Percentiles rank a stretch among this genome's conserved stretches.
phyloP scores from a whole-genome alignment of 257 asterid genomes.

The Gynochthodes officinalis region DNA sequence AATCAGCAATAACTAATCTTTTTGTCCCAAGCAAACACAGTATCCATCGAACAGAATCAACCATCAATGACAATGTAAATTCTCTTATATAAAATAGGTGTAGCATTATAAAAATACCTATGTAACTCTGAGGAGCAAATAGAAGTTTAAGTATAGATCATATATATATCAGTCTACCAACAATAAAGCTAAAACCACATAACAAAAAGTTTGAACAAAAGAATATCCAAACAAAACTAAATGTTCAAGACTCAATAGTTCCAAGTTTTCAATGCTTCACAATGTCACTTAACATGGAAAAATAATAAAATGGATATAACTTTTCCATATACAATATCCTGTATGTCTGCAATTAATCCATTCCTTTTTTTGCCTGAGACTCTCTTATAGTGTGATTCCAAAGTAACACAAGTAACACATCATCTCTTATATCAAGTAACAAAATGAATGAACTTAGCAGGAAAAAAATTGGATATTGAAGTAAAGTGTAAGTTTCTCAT shows the following conservation, averaged over 20 bases:
- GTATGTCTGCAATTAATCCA: neutral
- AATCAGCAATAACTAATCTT: too few species aligned
- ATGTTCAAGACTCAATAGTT: neutral
- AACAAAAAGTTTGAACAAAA: neutral
- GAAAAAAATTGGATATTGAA: neutral
- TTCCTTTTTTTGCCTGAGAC: neutral
- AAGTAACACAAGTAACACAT: neutral
- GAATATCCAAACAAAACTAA: too few species aligned
- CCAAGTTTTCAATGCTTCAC: neutral
- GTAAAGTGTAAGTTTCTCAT: neutral
- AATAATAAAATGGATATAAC: neutral
- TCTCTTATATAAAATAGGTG: too few species aligned
- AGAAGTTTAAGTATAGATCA: too few species aligned
- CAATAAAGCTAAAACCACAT: neutral
- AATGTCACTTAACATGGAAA: neutral
- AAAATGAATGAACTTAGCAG: neutral
- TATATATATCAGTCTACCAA: too few species aligned
- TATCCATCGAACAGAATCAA: neutral
- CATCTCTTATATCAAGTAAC: neutral
- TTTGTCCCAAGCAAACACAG: neutral
- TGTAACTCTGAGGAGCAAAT: neutral
- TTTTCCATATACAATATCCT: neutral
- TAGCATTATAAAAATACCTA: neutral
- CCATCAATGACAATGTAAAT: neutral
- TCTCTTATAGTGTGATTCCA: neutral